Evolutionary conservation across 345 rosid species (phyloP).

Genomic region (Melastoma malabathricum): DNA sequence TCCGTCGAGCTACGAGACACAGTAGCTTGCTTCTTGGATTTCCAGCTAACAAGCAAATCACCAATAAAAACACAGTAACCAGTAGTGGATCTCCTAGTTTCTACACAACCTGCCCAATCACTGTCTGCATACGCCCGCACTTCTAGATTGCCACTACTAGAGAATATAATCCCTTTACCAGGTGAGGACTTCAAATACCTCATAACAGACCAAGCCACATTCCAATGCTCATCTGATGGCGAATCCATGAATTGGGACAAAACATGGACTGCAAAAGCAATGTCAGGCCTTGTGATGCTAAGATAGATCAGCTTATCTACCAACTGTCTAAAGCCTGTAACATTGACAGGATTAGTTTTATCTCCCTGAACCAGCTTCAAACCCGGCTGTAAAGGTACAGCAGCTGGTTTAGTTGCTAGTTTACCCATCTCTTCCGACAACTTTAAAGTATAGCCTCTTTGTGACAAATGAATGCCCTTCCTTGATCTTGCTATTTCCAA

Average conservation of each 20-base stretch:
- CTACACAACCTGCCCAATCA: neutral
- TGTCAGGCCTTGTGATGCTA: neutral
- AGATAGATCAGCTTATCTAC: neutral
- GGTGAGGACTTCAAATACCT: neutral
- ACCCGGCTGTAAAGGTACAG: neutral
- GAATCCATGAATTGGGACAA: neutral
- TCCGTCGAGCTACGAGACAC: neutral
- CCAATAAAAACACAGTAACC: neutral
- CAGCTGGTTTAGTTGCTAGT: neutral
- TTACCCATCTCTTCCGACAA: too few relatives aligned
- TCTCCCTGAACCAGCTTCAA: neutral
- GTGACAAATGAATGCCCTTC: too few relatives aligned
- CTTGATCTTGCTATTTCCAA: too few relatives aligned
- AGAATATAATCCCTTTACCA: neutral
- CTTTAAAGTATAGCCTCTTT: too few relatives aligned
- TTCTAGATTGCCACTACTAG: neutral
- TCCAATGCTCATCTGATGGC: accelerated
- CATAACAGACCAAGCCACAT: neutral
- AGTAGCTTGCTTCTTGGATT: neutral
- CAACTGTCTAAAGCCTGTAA: too few relatives aligned
- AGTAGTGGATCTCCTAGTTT: neutral
- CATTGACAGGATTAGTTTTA: neutral
- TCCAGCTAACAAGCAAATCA: neutral
- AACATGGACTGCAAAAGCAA: neutral
- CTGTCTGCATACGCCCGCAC: neutral